Conservation (phyloP, 768 basidiomycete genomes). For the Auricularia cornea region DNA sequence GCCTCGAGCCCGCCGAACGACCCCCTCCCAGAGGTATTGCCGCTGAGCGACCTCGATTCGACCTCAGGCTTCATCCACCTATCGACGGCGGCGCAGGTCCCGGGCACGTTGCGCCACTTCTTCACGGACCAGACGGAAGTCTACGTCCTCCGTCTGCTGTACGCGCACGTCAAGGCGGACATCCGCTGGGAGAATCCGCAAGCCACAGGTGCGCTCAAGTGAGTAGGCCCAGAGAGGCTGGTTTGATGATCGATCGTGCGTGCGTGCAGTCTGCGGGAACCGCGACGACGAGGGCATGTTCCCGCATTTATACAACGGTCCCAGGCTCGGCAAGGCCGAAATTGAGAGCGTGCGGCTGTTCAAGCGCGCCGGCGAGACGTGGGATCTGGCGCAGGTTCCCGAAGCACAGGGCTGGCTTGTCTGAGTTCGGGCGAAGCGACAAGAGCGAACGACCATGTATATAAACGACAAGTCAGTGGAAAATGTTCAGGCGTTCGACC, state of each 20-base stretch:
- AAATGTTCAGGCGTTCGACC: conserved; percentile 61
- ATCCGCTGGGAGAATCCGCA: conserved; percentile 45
- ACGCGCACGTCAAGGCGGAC: conserved; percentile 29
- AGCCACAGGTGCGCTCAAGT: conserved; percentile 16
- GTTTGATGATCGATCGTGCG: not conserved
- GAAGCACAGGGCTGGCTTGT: conserved; percentile 25
- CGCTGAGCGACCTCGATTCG: conserved; percentile 42
- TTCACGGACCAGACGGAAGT: conserved; percentile 33
- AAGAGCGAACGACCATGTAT: not conserved
- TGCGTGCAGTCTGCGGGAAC: conserved; percentile 30
- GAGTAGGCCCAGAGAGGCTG: no score
- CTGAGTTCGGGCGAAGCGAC: conserved; percentile 1
- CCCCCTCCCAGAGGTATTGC: conserved; percentile 37
- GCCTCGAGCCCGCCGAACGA: conserved; percentile 29
- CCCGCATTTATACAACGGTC: conserved; percentile 45
- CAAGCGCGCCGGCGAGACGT: conserved; percentile 20
- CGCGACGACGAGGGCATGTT: conserved; percentile 39
- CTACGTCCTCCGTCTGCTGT: conserved; percentile 37
- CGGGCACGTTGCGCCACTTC: conserved; percentile 38
- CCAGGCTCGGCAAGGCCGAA: conserved; percentile 34
- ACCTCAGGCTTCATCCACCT: conserved; percentile 46
- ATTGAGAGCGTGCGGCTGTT: conserved; percentile 32
- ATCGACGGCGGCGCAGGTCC: conserved; percentile 44
- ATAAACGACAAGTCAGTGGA: conserved; percentile 6
- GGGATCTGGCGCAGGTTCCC: conserved; percentile 23